Percentiles rank a stretch among this genome's conserved stretches.
Conservation (phyloP, 441 rosid species). For the Adansonia grandidieri region DNA sequence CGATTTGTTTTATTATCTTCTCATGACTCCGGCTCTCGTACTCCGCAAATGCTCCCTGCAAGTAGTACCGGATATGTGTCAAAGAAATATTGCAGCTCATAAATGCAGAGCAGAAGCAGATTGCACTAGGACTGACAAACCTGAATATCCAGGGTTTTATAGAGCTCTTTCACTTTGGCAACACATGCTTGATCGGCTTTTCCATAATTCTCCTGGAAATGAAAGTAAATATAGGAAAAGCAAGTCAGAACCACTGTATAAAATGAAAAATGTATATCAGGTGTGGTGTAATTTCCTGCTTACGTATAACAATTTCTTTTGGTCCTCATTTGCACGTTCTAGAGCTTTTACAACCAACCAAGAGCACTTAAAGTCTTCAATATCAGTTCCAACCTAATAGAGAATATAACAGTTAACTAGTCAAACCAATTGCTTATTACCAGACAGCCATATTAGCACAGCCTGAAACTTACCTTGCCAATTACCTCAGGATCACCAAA, state of each 20-base stretch:
- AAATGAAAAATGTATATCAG: background rate
- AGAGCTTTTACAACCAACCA: constrained; percentile 90
- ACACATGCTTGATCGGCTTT: constrained; percentile 59
- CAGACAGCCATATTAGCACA: background rate
- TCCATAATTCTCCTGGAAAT: constrained; percentile 79
- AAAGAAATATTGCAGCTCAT: background rate
- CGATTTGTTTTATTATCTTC: constrained; percentile 58
- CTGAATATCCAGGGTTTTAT: constrained; percentile 70
- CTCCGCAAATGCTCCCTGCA: constrained; percentile 54
- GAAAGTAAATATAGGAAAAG: background rate
- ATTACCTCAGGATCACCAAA: constrained; percentile 75
- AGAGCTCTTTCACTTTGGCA: constrained; percentile 71
- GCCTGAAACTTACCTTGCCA: constrained; percentile 65
- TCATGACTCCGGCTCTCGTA: constrained; percentile 76
- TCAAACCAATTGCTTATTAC: background rate
- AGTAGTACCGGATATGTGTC: constrained; percentile 24
- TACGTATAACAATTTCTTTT: constrained; percentile 68
- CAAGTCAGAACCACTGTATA: background rate
- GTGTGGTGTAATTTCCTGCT: constrained; percentile 20
- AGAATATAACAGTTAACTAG: constrained; percentile 25
- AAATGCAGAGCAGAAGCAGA: background rate
- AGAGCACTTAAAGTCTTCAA: constrained; percentile 93
- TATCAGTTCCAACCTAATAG: constrained; percentile 80
- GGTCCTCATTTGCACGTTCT: constrained; percentile 67
- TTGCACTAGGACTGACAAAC: constrained; percentile 32